Base-by-base conservation (phyloP, 768 basidiomycete species). In the Punctularia strigosozonata region DNA sequence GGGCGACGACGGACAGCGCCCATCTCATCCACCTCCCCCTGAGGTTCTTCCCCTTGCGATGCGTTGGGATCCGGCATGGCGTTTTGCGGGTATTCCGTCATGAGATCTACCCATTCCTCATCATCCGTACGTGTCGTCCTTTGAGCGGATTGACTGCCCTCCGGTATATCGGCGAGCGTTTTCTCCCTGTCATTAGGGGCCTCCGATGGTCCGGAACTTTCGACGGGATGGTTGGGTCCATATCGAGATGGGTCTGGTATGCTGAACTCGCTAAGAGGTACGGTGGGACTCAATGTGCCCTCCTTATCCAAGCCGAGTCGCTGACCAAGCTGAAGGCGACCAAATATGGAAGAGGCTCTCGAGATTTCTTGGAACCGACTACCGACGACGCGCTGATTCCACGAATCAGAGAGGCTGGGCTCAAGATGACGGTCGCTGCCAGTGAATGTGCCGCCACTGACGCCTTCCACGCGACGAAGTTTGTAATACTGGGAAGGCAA, bases 401-500 rank as follows among this genome's bases (percentile, higher is more conserved):
- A 64, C 4, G 75, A 75, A 24, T 82, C 73, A 0, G 72, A 47
- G 25, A 82, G 57, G 45, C 69, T 71, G 28, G 66, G 63, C 38
- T 61, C 10, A 8, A 13, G 10, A 10, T 56, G 41, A 56, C 56
- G 43, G 58, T 64, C 63, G 4, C 64, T 59, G 44, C 71, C 69
- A 8, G 67, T 62, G 39, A 77, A 71, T 24, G 69, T 63, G 4
- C 77, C 78, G 17, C 71, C 75, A 39, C 62, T 76, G 19, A 85
- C 64, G 6, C 75, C 77, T 37, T 64, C 67, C 3, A 82, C 63
- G 19, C 68, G 62, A 18, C 77, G 69, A 23, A 88, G 68, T 51
- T 80, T 78, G 62, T 88, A 88, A 53, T 80, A 88, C 39, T 77
- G 73, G 5, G 79, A 82, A 5, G 84, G 84, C 4, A 80, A 81